Base-by-base conservation (phyloP, 139 green algal genomes). In the Haematococcus lacustris region DNA sequence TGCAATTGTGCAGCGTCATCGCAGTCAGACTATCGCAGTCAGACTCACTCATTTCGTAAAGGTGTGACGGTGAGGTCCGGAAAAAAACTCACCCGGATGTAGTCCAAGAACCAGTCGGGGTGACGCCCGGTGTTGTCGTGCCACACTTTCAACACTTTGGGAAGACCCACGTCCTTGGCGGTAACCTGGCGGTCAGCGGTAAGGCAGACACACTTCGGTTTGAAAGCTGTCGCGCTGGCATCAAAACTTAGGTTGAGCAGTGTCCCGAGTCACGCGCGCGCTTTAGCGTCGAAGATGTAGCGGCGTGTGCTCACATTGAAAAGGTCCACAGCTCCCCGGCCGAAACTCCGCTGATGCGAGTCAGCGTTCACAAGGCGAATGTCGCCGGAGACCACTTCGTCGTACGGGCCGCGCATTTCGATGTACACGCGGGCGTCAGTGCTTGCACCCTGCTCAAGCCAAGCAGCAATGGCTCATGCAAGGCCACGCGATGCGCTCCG, bases 21-120 rank as follows among this genome's bases (percentile, higher is more conserved):
- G n/a, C n/a, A n/a, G n/a, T n/a, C n/a, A n/a, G n/a, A n/a, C n/a
- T n/a, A n/a, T n/a, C n/a, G n/a, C n/a, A n/a, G n/a, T n/a, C n/a
- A n/a, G n/a, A n/a, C n/a, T n/a, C n/a, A n/a, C n/a, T n/a, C n/a
- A n/a, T n/a, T n/a, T n/a, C n/a, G n/a, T n/a, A n/a, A n/a, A n/a
- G n/a, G n/a, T n/a, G n/a, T n/a, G n/a, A n/a, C n/a, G n/a, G n/a
- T n/a, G n/a, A n/a, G n/a, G n/a, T n/a, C n/a, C n/a, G n/a, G n/a
- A n/a, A n/a, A n/a, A n/a, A n/a, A n/a, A n/a, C 43, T 53, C 43
- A 53, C 43, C 43, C 17, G 43, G 43, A 53, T 30, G 53, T 64
- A 79, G 21, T 87, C 76, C 74, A 93, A 51, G 51, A 86, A 87
- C 90, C 90, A 95, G 35, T 76, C 75, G 25, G 90, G 86, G 3